A percentile compares a stretch with the other conserved stretches of the same genome.
These are phyloP conservation scores for Termitomyces sp. DNA, from an alignment of 768 basidiomycete genomes.

Conservation along the genomic window DNA sequence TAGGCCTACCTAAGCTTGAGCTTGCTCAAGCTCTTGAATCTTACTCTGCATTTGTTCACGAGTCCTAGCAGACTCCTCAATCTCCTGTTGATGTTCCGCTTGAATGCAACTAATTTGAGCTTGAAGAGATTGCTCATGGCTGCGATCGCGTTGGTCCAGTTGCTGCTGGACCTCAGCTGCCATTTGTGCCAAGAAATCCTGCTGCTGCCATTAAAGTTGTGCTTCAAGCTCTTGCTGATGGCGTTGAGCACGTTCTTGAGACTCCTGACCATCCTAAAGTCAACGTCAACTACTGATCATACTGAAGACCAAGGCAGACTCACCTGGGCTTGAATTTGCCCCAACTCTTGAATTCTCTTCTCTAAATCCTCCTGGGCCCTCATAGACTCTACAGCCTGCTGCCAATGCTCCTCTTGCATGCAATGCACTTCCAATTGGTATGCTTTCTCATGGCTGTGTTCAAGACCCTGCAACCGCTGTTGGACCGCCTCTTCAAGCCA, in stretches of 20 bases:
- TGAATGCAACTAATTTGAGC: neutral
- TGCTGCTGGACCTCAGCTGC: neutral
- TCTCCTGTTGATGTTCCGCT: neutral
- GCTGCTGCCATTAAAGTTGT: neutral
- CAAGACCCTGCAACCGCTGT: neutral
- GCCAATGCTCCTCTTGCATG: neutral
- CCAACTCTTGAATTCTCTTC: neutral
- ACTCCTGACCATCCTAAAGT: neutral
- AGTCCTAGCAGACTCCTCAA: neutral
- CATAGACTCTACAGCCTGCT: neutral
- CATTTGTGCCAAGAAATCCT: neutral
- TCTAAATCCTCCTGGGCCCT: neutral
- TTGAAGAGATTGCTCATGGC: neutral
- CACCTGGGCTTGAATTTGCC: neutral
- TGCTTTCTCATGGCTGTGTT: neutral
- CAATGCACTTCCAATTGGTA: neutral
- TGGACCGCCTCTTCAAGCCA: neutral
- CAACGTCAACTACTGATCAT: neutral
- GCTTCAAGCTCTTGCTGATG: neutral
- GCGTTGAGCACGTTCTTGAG: neutral
- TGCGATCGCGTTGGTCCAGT: neutral
- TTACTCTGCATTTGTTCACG: neutral
- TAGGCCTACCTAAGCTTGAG: neutral
- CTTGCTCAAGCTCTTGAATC: neutral
- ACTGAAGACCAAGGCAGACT: neutral